Base-by-base conservation (phyloP, 2,329 filamentous ascomycete genomes). In the Thelonectria olida region DNA sequence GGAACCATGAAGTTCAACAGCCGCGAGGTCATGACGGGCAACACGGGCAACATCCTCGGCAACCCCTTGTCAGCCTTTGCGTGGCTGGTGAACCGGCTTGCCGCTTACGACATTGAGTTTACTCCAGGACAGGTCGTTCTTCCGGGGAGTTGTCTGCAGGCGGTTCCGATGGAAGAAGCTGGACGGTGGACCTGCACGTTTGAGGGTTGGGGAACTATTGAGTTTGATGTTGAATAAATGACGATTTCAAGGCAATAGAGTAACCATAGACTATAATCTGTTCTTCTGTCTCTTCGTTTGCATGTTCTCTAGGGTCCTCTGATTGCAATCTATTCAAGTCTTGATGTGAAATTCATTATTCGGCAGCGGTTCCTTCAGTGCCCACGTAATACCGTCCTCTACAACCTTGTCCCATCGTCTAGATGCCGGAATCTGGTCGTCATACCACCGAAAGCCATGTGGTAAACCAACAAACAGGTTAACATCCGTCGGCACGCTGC, bases 1-100 rank as follows among this genome's bases (percentile, higher is more conserved):
- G 71, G 69, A 7, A 41, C 51, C 9, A 61, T 73, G 13, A 51
- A 63, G 23, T 71, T 70, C 57, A 71, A 72, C 53, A 69, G 65
- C 8, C 38, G 45, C 13, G 67, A 72, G 47, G 64, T 73, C 47
- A 70, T 67, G 63, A 34, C 61, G 3, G 71, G 69, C 7, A 72
- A 70, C 60, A 72, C 69, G 1, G 39, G 61, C n/a, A 72, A 73
- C 45, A 65, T 72, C 4, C 67, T 73, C 0, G 66, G 70, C 2
- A 71, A 70, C 50, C 68, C 70, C 9, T 19, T 70, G 41, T 61
- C 64, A 5, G 70, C 69, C 15, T 60, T 65, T n/a, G 68, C 69
- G 4, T 72, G 70, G 67, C 52, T 72, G 8, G 66, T 71, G 17
- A 72, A 72, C 63, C 58, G 64, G 2, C 63, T 71, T 3, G 63